Base-by-base conservation (phyloP, 73 alveolate species). In the Paramecium sexaurelia region DNA sequence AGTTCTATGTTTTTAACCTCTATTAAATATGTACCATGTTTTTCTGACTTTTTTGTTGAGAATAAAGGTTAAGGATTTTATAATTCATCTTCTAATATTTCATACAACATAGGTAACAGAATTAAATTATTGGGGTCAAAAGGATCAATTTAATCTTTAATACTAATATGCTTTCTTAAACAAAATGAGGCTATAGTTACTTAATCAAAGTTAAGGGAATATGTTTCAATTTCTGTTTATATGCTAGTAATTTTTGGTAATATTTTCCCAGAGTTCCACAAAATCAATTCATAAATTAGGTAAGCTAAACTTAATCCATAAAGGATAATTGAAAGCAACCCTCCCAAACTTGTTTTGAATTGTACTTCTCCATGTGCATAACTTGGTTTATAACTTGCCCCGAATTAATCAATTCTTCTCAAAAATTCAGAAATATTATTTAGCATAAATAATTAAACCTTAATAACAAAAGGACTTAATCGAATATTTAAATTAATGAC, bases 241-340 rank as follows among this genome's bases (percentile, higher is more conserved):
- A 36, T 5, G 11, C 36, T 20, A 3, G 90, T 78, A 9, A 78
- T 22, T 22, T 41, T 78, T 29, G 90, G 90, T 8, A 78, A 45
- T 8, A 78, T 37, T 78, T 43, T 29, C 8, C 55, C 73, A 22
- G 90, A 29, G 4, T 39, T 45, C 90, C 90, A 78, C 1, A 78
- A 9, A 17, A 41, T 33, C 19, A 78, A 41, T 37, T 45, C 68
- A 22, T 78, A 78, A 8, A 78, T 20, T 8, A 78, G 24, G 27
- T 78, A 78, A 11, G 90, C 90, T 29, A 78, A 78, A 17, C 90
- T 78, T 43, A 78, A 22, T 40, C 90, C 90, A 78, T 78, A 78
- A 17, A 78, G 39, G 15, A 78, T 19, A 9, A 78, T 40, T 6
- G 75, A 41, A 0, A 78, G 43, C 55, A 78, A 41, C 83, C 83